Conservation (phyloP, 1,284 basidiomycete species). For the Tilletiopsis washingtonensis region DNA sequence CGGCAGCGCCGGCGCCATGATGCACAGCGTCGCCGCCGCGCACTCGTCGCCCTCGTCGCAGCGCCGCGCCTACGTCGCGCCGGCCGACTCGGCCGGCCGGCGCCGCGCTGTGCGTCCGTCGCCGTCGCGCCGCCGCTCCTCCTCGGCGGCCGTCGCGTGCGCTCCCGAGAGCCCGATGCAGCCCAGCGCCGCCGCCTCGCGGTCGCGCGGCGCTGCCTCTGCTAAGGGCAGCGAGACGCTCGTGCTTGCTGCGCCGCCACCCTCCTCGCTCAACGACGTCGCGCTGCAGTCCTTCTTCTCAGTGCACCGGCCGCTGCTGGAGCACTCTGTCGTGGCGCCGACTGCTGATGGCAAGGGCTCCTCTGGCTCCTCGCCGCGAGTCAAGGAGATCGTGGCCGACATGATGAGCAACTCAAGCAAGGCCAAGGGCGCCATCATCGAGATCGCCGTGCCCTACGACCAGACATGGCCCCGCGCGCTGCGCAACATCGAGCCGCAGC, state of each 20-base stretch:
- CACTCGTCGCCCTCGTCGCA: no score
- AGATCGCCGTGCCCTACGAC: neutral
- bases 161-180: no score
- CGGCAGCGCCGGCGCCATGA: no score
- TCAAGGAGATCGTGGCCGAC: slow-evolving; percentile 12
- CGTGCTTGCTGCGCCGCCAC: no score
- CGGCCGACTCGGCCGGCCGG: no score
- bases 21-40: no score
- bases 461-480: neutral
- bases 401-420: slow-evolving; percentile 18
- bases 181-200: no score
- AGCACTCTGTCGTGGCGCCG: slow-evolving; percentile 19
- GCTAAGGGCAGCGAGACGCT: no score
- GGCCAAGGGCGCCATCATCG: slow-evolving; percentile 11
- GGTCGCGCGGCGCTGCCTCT: no score
- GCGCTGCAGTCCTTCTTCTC: slow-evolving; percentile 32
- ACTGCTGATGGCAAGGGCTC: slow-evolving; percentile 15
- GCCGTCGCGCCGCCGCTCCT: no score
- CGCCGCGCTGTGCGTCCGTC: no score
- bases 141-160: no score
- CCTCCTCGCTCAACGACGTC: slow-evolving; percentile 16
- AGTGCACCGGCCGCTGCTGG: slow-evolving; percentile 22
- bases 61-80: neutral
- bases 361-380: neutral
- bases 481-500: slow-evolving; percentile 5